Percentiles rank a stretch among this genome's conserved stretches.
Evolutionary conservation across 2,329 filamentous ascomycete genomes (phyloP).

Genomic region (Trichoderma sp.): DNA sequence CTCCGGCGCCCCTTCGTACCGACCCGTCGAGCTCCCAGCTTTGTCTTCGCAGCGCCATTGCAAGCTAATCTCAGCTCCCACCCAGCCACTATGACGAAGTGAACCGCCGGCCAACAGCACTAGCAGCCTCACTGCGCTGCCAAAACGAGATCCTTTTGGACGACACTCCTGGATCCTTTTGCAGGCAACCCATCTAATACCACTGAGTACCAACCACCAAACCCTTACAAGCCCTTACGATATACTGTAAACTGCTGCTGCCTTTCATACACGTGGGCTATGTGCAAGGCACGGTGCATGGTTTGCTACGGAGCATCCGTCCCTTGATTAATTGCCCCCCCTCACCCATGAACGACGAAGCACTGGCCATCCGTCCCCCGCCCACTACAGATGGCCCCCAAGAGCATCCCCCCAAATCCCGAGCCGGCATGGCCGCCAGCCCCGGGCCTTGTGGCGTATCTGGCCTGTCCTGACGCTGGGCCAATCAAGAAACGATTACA

Average conservation of each 20-base stretch:
- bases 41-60: not conserved
- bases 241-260: not conserved
- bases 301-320: not conserved
- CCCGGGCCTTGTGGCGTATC: constrained; percentile 7
- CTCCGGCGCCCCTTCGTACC: not conserved
- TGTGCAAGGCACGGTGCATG: not conserved
- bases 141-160: not conserved
- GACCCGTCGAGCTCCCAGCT: not conserved
- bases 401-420: not conserved
- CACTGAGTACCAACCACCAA: not conserved
- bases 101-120: not conserved
- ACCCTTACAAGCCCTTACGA: not conserved
- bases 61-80: not conserved
- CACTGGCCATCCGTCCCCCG: not conserved
- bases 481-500: not conserved
- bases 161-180: not conserved
- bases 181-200: not conserved
- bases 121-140: not conserved
- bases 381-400: not conserved
- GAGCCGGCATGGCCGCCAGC: not conserved
- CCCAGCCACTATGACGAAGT: not conserved
- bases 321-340: not conserved
- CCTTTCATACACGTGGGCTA: not conserved
- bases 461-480: not conserved
- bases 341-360: not conserved